A percentile compares a stretch with the other conserved stretches of the same genome.
Evolutionary conservation across 2,329 filamentous ascomycete species (phyloP).

Genomic region (Colletotrichum viniferum): DNA sequence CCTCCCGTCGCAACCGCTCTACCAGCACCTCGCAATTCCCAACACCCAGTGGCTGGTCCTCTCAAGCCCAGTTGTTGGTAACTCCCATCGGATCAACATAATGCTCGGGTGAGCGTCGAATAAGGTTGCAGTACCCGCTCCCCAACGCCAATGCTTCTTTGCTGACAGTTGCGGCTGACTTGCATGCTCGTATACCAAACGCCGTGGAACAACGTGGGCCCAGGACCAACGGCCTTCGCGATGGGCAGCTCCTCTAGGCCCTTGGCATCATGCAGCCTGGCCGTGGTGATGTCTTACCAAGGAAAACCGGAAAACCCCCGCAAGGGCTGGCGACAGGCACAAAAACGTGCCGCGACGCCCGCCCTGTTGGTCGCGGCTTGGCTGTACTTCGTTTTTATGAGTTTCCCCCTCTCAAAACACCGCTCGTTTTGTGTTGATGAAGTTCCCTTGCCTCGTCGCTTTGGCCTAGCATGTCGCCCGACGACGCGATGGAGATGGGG

Average conservation of each 20-base stretch:
- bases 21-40: rapidly evolving
- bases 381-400: not conserved
- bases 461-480: not conserved
- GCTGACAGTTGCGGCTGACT: not conserved
- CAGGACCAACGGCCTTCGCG: not conserved
- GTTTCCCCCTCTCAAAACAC: not conserved
- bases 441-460: not conserved
- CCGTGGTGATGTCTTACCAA: not conserved
- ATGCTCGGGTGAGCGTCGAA: not conserved
- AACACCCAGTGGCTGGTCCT: not conserved
- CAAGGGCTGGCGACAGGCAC: not conserved
- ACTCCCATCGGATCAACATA: not conserved
- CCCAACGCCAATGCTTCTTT: not conserved
- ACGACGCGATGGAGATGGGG: not conserved
- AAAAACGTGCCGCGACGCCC: not conserved
- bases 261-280: not conserved
- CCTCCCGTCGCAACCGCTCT: not conserved
- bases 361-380: not conserved
- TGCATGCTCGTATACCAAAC: not conserved
- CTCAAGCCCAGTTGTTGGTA: not conserved
- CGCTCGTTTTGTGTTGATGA: not conserved
- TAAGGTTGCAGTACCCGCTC: not conserved
- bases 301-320: not conserved
- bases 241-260: not conserved
- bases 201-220: not conserved